Conservation (phyloP, 2,329 filamentous ascomycete genomes). For the Capronia epimyces region DNA sequence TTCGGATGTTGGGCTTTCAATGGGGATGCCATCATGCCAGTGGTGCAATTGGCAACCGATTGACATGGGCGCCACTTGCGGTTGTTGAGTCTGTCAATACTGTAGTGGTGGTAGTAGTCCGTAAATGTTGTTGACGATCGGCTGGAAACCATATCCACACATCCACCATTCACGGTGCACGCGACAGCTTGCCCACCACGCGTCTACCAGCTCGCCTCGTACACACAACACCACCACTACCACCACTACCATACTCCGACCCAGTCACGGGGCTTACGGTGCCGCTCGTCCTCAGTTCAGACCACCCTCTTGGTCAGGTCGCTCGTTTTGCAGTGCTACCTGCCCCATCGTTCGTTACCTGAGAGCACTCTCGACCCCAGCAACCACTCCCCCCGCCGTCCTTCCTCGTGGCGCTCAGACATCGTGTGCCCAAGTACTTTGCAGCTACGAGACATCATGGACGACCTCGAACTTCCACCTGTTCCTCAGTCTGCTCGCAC, state of each 20-base stretch:
- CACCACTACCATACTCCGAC: not conserved
- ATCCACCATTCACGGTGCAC: not conserved
- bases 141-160: not conserved
- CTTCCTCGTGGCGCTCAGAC: not conserved
- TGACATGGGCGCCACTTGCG: not conserved
- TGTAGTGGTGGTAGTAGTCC: not conserved
- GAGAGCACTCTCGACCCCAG: not conserved
- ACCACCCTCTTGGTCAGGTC: too few relatives aligned
- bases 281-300: too few relatives aligned
- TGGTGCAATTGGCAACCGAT: not conserved
- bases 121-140: too few relatives aligned
- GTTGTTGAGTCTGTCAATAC: too few relatives aligned
- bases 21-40: not conserved
- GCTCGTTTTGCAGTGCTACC: too few relatives aligned
- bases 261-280: not conserved
- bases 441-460: conserved; percentile 8
- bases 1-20: not conserved
- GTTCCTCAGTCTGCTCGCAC: conserved; percentile 7
- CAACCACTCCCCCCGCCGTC: too few relatives aligned
- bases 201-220: not conserved
- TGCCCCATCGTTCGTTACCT: too few relatives aligned
- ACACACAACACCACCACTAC: not conserved
- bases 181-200: not conserved
- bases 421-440: too few relatives aligned
- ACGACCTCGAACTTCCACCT: conserved; percentile 17